Evolutionary conservation across 768 basidiomycete genomes (phyloP).

Genomic region (Lentinula aciculospora): DNA sequence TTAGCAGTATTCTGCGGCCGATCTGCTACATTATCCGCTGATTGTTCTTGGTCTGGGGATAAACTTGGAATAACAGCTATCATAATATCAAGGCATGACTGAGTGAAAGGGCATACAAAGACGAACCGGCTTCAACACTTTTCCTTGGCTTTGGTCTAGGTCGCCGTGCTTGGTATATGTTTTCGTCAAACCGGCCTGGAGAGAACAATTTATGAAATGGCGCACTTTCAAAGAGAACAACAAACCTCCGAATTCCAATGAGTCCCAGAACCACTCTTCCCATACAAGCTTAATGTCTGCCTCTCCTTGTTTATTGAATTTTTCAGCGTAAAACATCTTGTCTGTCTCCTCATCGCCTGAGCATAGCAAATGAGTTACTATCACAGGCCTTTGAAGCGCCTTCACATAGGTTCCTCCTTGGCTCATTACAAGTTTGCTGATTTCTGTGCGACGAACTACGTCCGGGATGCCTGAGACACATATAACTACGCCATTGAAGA

Average conservation of each 20-base stretch:
- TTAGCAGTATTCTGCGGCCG: neutral
- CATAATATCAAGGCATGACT: neutral
- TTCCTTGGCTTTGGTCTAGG: slow-evolving; percentile 56
- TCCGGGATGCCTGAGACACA: slow-evolving; percentile 75
- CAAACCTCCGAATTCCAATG: slow-evolving; percentile 62
- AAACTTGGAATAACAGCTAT: neutral
- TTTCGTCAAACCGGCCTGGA: slow-evolving; percentile 63
- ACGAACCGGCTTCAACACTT: slow-evolving; percentile 16
- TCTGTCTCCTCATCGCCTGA: slow-evolving; percentile 60
- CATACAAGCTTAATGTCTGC: slow-evolving; percentile 77
- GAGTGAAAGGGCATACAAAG: neutral
- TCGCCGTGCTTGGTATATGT: slow-evolving; percentile 47
- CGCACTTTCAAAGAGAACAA: neutral
- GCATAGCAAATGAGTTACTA: slow-evolving; percentile 83
- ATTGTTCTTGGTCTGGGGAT: neutral
- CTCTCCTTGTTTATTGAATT: slow-evolving; percentile 65
- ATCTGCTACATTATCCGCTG: neutral
- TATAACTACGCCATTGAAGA: slow-evolving; percentile 67
- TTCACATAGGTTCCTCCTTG: slow-evolving; percentile 70
- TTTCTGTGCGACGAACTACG: slow-evolving; percentile 49
- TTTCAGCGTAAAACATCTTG: slow-evolving; percentile 76
- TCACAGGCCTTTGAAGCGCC: slow-evolving; percentile 70
- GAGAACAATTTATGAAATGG: neutral
- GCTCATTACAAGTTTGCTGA: slow-evolving; percentile 53
- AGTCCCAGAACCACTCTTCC: slow-evolving; percentile 99